Evolutionary conservation across 306 rosid genomes (phyloP).

Genomic region (Hylodesmum podocarpum): DNA sequence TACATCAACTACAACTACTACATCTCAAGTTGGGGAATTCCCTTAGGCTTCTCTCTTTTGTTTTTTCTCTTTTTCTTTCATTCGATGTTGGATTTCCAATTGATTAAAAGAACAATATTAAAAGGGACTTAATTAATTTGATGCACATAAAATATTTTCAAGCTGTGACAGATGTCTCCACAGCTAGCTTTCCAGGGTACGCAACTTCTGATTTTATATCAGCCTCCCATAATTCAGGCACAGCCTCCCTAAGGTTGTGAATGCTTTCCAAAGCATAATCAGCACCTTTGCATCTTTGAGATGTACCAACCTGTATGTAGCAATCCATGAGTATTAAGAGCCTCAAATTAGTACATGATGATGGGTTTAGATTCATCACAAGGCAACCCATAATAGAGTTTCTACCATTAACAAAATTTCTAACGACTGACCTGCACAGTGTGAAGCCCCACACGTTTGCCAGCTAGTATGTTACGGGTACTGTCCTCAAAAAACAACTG

Average conservation of each 20-base stretch:
- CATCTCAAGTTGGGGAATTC: slow-evolving; percentile 33
- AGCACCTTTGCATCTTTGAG: slow-evolving; percentile 88
- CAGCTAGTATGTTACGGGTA: slow-evolving; percentile 88
- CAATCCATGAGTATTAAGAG: slow-evolving; percentile 4
- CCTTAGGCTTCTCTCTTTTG: neutral
- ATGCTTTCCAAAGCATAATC: slow-evolving; percentile 95
- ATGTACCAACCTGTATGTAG: slow-evolving; percentile 63
- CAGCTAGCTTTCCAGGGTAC: slow-evolving; percentile 70
- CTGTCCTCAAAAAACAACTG: slow-evolving; percentile 98
- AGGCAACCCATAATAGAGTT: neutral
- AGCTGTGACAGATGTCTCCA: slow-evolving; percentile 90
- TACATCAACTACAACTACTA: slow-evolving; percentile 39
- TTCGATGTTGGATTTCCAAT: neutral
- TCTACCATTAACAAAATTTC: slow-evolving; percentile 18
- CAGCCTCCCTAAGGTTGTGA: slow-evolving; percentile 88
- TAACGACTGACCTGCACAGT: slow-evolving; percentile 77
- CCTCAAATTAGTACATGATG: slow-evolving; percentile 8
- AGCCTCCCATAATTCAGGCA: slow-evolving; percentile 83
- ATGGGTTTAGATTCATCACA: neutral
- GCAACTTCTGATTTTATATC: slow-evolving; percentile 71
- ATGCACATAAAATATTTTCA: slow-evolving; percentile 26
- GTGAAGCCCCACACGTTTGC: slow-evolving; percentile 84
- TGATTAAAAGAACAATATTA: slow-evolving; percentile 12
- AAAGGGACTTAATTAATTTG: neutral
- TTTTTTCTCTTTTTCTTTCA: neutral